Evolutionary conservation across 768 basidiomycete species (phyloP).

Genomic region (Podaxis sp.): DNA sequence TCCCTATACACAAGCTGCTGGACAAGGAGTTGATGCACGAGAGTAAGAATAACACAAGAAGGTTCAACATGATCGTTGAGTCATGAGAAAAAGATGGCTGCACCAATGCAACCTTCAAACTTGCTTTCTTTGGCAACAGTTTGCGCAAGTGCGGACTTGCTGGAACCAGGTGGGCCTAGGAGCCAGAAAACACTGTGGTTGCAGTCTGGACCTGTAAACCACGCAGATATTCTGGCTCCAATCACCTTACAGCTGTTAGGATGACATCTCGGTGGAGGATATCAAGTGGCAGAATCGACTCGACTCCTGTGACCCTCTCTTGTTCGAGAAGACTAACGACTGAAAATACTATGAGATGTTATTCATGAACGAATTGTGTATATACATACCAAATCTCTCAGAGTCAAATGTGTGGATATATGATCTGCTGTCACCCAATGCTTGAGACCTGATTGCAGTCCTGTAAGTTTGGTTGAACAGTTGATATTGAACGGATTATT

Average conservation of each 20-base stretch:
- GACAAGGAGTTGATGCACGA: not conserved
- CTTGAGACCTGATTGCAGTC: no score
- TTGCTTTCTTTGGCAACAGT: not conserved
- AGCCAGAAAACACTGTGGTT: not conserved
- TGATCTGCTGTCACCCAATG: no score
- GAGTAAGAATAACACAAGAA: not conserved
- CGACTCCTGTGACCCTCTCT: not conserved
- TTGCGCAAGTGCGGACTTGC: constrained; percentile 11
- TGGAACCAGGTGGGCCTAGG: not conserved
- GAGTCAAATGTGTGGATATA: no score
- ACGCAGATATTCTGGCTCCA: not conserved
- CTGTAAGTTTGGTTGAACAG: no score
- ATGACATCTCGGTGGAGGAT: not conserved
- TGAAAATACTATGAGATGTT: no score
- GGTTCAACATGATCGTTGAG: not conserved
- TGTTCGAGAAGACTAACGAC: not conserved
- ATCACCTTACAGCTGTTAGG: not conserved
- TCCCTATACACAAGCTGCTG: not conserved
- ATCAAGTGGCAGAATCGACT: not conserved
- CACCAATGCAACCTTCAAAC: not conserved
- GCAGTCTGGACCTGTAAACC: not conserved
- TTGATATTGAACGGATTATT: no score
- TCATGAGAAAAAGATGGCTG: not conserved
- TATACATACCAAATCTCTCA: no score
- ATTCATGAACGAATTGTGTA: no score